Evolutionary conservation across 2,329 filamentous ascomycete genomes (phyloP).

Genomic region (Trichophyton benhamiae): DNA sequence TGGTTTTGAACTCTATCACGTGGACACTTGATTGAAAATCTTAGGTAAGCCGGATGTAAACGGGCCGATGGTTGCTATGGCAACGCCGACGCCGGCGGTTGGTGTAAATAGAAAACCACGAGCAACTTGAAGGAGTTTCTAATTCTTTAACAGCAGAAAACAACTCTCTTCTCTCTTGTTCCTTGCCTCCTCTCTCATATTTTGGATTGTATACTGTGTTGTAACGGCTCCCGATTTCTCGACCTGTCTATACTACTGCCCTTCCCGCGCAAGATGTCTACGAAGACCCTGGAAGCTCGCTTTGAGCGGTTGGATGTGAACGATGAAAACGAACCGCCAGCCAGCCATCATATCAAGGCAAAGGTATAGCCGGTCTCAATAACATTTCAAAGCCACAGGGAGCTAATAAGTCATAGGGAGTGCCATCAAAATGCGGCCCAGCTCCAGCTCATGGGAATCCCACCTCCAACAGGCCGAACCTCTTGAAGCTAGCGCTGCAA

Average conservation of each 20-base stretch:
- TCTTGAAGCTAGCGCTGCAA: slow-evolving; percentile 76
- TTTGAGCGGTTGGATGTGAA: slow-evolving; percentile 83
- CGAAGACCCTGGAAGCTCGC: slow-evolving; percentile 67
- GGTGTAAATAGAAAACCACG: slow-evolving; percentile 6
- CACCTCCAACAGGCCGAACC: slow-evolving; percentile 54
- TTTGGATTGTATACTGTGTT: neutral
- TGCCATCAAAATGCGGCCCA: neutral
- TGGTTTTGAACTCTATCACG: neutral
- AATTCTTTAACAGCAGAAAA: neutral
- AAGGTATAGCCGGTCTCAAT: slow-evolving; percentile 49
- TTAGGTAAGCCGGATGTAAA: neutral
- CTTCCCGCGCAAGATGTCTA: slow-evolving; percentile 47
- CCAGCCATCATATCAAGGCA: slow-evolving; percentile 52
- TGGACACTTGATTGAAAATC: neutral
- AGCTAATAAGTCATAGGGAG: neutral
- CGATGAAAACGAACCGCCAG: slow-evolving; percentile 62
- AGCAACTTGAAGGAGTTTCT: neutral
- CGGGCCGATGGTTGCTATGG: slow-evolving; percentile 7
- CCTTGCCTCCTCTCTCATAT: neutral
- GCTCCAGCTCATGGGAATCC: slow-evolving; percentile 12
- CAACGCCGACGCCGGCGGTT: neutral
- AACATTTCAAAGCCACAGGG: neutral
- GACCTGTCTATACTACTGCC: neutral
- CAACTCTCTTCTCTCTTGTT: neutral
- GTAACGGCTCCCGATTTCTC: neutral